Percentiles rank a stretch among this genome's conserved stretches.
phyloP scores from a whole-genome alignment of 306 rosid species.

The Prunus kanzakura region DNA sequence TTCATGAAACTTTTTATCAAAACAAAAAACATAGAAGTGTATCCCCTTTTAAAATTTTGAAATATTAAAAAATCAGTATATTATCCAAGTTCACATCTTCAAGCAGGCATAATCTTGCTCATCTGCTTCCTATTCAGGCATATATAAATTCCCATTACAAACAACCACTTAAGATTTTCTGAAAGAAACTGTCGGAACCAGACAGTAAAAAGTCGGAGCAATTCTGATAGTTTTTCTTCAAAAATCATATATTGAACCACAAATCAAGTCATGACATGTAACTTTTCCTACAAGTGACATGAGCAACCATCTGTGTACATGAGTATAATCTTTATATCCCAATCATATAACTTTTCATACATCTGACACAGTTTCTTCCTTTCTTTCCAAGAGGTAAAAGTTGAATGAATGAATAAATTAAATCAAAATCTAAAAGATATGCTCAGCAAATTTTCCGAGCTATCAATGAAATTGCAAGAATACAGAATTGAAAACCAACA shows the following conservation, averaged over 20 bases:
- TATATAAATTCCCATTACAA: background rate
- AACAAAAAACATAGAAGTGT: background rate
- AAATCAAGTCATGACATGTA: slow-evolving; percentile 2
- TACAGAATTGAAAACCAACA: background rate
- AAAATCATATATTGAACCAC: background rate
- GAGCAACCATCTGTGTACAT: background rate
- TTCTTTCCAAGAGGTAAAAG: background rate
- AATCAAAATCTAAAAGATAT: background rate
- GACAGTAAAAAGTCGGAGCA: background rate
- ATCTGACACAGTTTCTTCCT: background rate
- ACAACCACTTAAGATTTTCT: background rate
- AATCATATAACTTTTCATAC: background rate
- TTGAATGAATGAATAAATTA: background rate
- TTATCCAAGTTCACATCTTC: background rate
- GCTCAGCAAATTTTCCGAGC: background rate
- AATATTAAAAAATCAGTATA: background rate
- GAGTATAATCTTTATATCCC: background rate
- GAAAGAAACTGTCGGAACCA: background rate
- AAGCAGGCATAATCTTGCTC: background rate
- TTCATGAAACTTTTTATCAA: background rate
- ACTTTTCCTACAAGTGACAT: background rate
- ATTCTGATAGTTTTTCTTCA: background rate
- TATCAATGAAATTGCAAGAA: background rate
- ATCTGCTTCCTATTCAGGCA: background rate
- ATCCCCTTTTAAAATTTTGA: background rate